A percentile compares a stretch with the other conserved stretches of the same genome.
Conservation (phyloP, 2,329 filamentous ascomycete genomes). For the Fusarium proliferatum region DNA sequence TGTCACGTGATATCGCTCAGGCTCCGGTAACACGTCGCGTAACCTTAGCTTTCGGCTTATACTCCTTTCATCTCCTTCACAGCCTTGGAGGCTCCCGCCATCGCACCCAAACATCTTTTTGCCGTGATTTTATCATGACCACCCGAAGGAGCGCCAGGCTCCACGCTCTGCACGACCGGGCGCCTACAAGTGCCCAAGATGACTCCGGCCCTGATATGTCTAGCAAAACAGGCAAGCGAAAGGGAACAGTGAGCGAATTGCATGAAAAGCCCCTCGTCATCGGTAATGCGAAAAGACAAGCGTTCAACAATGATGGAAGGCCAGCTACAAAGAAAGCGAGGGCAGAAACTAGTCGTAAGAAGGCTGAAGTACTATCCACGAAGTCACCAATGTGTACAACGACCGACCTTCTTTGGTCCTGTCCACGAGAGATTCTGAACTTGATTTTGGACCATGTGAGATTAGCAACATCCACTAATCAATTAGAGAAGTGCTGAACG, state of each 20-base stretch:
- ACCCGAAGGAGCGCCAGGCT: constrained; percentile 28
- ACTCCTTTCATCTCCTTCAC: no score
- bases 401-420: background rate
- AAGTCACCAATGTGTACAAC: background rate
- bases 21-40: background rate
- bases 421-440: constrained; percentile 31
- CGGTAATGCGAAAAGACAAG: background rate
- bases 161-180: background rate
- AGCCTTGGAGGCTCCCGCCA: background rate
- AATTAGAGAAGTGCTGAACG: background rate
- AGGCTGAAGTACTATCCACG: background rate
- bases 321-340: background rate
- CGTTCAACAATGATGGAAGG: background rate
- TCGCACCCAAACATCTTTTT: background rate
- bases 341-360: background rate
- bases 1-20: background rate
- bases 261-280: background rate
- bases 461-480: background rate
- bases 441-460: constrained; percentile 27
- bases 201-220: background rate
- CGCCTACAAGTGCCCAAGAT: background rate
- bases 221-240: constrained; percentile 6
- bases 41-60: background rate
- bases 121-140: background rate
- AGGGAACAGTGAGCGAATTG: background rate